Conservation (phyloP, 768 basidiomycete genomes). For the Pisolithus sp. region DNA sequence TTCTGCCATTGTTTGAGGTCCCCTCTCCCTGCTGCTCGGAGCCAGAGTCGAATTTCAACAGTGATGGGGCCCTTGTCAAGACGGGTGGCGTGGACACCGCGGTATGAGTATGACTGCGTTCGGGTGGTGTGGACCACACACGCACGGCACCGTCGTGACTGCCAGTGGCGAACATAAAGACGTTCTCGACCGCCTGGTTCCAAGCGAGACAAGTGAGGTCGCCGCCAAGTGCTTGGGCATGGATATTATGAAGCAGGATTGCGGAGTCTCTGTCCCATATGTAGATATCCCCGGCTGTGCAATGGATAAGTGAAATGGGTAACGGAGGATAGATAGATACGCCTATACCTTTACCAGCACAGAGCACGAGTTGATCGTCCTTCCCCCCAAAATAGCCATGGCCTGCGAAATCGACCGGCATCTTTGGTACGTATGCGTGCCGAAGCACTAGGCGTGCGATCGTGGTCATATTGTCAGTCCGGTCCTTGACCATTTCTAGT, state of each 20-base stretch:
- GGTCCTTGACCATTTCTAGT: constrained; percentile 51
- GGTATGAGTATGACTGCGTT: background rate
- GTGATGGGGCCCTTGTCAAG: background rate
- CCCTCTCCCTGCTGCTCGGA: background rate
- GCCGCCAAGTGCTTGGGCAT: constrained; percentile 45
- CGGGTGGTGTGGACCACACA: constrained; percentile 47
- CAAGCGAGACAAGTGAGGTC: constrained; percentile 72
- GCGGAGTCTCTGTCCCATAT: constrained; percentile 78
- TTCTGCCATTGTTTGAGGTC: background rate
- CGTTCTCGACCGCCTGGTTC: constrained; percentile 54
- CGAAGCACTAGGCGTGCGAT: constrained; percentile 32
- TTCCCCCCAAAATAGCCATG: constrained; percentile 71
- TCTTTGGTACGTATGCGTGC: constrained; percentile 67
- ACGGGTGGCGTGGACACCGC: background rate
- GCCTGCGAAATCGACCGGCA: constrained; percentile 64
- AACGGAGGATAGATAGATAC: constrained; percentile 2
- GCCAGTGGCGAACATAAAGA: constrained; percentile 68
- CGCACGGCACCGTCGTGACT: constrained; percentile 64
- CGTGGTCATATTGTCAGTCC: constrained; percentile 25
- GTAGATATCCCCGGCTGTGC: constrained; percentile 65
- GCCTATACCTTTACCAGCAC: constrained; percentile 56
- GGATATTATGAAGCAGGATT: constrained; percentile 57
- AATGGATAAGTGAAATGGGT: background rate
- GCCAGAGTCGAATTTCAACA: background rate
- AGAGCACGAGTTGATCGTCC: constrained; percentile 67